phyloP scores from a whole-genome alignment of 176 grass and related monocot genomes.

The Triticum urartu region DNA sequence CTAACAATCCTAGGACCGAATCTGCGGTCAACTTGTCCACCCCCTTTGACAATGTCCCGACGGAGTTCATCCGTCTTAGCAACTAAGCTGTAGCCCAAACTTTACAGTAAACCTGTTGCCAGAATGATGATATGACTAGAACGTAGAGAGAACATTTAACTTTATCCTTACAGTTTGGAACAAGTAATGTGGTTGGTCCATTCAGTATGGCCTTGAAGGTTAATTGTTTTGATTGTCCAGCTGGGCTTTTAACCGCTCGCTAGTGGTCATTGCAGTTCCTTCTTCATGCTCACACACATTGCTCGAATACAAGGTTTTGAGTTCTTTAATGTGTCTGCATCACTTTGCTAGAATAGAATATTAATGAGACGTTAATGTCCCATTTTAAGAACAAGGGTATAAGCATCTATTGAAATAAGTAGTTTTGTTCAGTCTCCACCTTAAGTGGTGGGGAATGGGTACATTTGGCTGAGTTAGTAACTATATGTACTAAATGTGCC shows the following conservation, averaged over 20 bases:
- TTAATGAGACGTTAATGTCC: conserved; percentile 5
- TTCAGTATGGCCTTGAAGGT: conserved; percentile 1
- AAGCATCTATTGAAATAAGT: background rate
- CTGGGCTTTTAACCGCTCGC: background rate
- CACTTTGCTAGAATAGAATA: conserved; percentile 12
- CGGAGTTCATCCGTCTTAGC: too few relatives aligned
- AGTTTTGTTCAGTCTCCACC: background rate
- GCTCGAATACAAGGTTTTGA: conserved; percentile 6
- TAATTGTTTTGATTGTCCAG: background rate
- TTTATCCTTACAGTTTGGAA: background rate
- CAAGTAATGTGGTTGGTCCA: background rate
- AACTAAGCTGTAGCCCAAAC: background rate
- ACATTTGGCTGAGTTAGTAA: background rate
- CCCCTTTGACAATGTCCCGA: too few relatives aligned
- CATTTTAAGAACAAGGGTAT: conserved; percentile 16
- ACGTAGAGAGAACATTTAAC: background rate
- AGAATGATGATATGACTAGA: background rate
- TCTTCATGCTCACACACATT: background rate
- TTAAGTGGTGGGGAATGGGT: background rate
- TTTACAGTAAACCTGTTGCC: conserved; percentile 2
- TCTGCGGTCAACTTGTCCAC: too few relatives aligned
- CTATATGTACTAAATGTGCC: conserved; percentile 32
- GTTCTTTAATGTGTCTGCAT: background rate
- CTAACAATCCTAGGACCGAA: too few relatives aligned
- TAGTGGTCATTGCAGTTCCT: background rate